Percentiles rank a stretch among this genome's conserved stretches.
These are phyloP conservation scores for Smithsoniella earleae DNA, from an alignment of 163 green algal genomes.

Conservation along the genomic window DNA sequence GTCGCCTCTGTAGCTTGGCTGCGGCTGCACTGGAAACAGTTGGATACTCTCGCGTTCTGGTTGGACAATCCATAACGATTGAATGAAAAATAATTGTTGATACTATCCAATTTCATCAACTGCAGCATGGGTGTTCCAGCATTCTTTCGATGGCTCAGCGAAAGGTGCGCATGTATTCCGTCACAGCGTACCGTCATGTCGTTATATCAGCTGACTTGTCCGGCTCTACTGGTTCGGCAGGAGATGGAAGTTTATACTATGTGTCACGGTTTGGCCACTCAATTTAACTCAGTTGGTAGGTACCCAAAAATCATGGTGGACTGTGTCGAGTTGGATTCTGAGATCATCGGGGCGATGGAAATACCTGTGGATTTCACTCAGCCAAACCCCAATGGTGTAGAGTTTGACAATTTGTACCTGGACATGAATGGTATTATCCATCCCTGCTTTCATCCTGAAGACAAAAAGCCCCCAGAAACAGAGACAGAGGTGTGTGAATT, in stretches of 20 bases:
- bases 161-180: conserved; percentile 53
- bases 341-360: conserved; percentile 65
- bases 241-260: neutral
- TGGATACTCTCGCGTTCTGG: too few species aligned
- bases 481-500: conserved; percentile 64
- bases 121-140: conserved; percentile 96
- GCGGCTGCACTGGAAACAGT: too few species aligned
- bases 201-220: neutral
- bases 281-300: conserved; percentile 39
- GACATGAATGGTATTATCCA: conserved; percentile 94
- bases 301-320: conserved; percentile 93
- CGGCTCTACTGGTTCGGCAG: neutral
- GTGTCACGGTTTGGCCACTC: neutral
- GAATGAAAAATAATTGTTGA: too few species aligned
- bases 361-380: conserved; percentile 78
- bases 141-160: conserved; percentile 94
- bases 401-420: conserved; percentile 77
- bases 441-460: conserved; percentile 53
- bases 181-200: neutral
- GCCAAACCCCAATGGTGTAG: conserved; percentile 85
- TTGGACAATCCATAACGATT: too few species aligned
- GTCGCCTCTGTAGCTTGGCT: too few species aligned
- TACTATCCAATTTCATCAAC: too few species aligned
- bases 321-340: conserved; percentile 73
- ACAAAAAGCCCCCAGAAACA: conserved; percentile 56